Percentiles rank a stretch among this genome's conserved stretches.
Evolutionary conservation across 2,329 filamentous ascomycete genomes (phyloP).

Genomic region (Podosphaera xanthii): DNA sequence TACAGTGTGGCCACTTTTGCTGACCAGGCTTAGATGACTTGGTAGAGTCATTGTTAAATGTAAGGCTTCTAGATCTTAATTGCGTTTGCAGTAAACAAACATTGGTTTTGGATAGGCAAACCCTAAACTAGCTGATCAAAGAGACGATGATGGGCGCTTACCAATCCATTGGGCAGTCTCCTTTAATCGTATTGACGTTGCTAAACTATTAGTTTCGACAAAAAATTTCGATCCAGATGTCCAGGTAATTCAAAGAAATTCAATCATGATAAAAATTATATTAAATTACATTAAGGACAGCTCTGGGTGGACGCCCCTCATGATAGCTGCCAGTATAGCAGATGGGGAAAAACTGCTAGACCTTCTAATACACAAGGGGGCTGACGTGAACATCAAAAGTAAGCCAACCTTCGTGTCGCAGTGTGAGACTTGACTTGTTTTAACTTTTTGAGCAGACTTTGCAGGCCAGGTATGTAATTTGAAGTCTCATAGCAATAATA

Average conservation of each 20-base stretch:
- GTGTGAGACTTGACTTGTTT: neutral
- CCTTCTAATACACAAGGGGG: conserved; percentile 43
- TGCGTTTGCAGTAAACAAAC: neutral
- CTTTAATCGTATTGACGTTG: conserved; percentile 55
- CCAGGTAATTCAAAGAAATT: conserved; percentile 26
- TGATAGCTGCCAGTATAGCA: conserved; percentile 58
- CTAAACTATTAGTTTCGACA: conserved; percentile 44
- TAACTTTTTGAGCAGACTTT: conserved; percentile 25
- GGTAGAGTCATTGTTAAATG: conserved; percentile 54
- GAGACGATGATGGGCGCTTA: conserved; percentile 72
- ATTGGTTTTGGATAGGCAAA: conserved; percentile 33
- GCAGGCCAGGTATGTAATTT: conserved; percentile 31
- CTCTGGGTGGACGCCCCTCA: conserved; percentile 62
- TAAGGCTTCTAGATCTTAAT: conserved; percentile 17
- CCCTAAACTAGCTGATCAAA: conserved; percentile 45
- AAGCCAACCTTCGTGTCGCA: conserved; percentile 6
- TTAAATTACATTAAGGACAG: conserved; percentile 30
- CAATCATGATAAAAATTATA: neutral
- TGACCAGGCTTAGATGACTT: conserved; percentile 29
- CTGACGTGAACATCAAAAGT: conserved; percentile 55
- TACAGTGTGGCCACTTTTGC: conserved; percentile 8
- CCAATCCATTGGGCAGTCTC: conserved; percentile 89
- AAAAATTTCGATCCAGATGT: conserved; percentile 67
- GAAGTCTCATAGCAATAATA: neutral
- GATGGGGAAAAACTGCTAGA: conserved; percentile 47